Base-by-base conservation (phyloP, 139 green algal genomes). In the Volvox reticuliferus region DNA sequence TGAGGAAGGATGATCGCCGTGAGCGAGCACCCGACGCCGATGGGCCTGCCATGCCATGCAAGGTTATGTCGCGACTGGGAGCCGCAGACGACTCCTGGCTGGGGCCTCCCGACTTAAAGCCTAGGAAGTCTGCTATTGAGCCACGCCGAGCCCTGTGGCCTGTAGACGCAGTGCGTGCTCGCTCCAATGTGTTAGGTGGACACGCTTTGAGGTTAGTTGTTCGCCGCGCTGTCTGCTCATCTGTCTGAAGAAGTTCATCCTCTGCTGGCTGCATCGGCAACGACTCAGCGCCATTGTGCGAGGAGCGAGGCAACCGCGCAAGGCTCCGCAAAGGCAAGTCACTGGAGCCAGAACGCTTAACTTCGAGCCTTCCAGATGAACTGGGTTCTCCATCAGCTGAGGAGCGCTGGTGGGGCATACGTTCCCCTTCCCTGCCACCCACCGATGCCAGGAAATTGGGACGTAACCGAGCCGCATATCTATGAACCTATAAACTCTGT, bases 401-500 rank as follows among this genome's bases (percentile, higher is more conserved):
- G 35, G 63, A 65, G 1, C 28, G 33, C 0, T 88, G 82, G 65
- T 88, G 82, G 65, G 82, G 33, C 82, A 79, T 65, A 20, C 82
- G 82, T 17, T 87, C 82, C 62, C 82, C 82, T 12, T 76, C 82
- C 82, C 82, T 87, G 82, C 32, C 12, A 62, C 21, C 28, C 62
- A 77, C 17, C 16, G 32, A 28, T 24, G 75, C 12, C 32, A 81
- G 14, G 22, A 50, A 81, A 84, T 44, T 44, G 37, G 78, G 78
- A 1, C 36, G 13, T 26, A 28, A 65, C 1, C 32, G 76, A 35
- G 33, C 63, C 35, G 32, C 5, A 24, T 20, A 55, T 1, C 76
- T 55, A 6, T 5, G 32, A 20, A 79, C 71, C 19, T 20, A 37
- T 14, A n/a, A 32, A 16, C 65, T 28, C 6, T 30, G 71, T 79